Evolutionary conservation across 2,329 filamentous ascomycete species (phyloP), one percentile per base, ranked within the genome.

Genomic region (Penicillium psychrosexuale): DNA sequence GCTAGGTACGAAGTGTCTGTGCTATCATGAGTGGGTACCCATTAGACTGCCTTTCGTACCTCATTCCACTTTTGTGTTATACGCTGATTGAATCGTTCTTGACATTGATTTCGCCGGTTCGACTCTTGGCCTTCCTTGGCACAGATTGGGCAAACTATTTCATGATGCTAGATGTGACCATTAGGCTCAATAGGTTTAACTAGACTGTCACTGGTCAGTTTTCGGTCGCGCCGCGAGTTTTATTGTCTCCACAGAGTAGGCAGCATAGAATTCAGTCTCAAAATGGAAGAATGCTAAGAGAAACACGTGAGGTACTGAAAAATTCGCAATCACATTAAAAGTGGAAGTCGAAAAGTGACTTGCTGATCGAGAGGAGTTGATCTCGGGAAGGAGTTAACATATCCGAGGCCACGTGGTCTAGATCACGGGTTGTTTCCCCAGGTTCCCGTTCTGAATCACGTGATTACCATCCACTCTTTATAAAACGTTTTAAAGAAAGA

Each of bases 141-240:
- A 2, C 22, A 3, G 8, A 2, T 9, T 17, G 3, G 8, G 15
- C 7, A 8, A 15, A 1, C n/a, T 1, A 4, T 8, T n/a, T 8
- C n/a, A 1, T 4, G 33, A 36, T 1, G 33, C 15, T n/a, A n/a
- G 33, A 36, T 28, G 22, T 24, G 22, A 24, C 22, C 3, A 24
- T 24, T 24, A 5, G 5, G 5, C 22, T 30, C 28, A 11, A 30
- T 30, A 3, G 28, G 28, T 9, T 30, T 36, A 15, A 4, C 8
- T 17, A 2, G n/a, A 11, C 36, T 37, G 36, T 37, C n/a, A n/a
- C n/a, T n/a, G n/a, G n/a, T n/a, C 19, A 19, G n/a, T 19, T 37
- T 12, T 19, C n/a, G 5, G 17, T 37, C 36, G 9, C n/a, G 36
- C 11, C 5, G 5, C n/a, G 36, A 12, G n/a, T 19, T 11, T 37